phyloP scores from a whole-genome alignment of 768 basidiomycete genomes.

The Leccinum uliginosum region DNA sequence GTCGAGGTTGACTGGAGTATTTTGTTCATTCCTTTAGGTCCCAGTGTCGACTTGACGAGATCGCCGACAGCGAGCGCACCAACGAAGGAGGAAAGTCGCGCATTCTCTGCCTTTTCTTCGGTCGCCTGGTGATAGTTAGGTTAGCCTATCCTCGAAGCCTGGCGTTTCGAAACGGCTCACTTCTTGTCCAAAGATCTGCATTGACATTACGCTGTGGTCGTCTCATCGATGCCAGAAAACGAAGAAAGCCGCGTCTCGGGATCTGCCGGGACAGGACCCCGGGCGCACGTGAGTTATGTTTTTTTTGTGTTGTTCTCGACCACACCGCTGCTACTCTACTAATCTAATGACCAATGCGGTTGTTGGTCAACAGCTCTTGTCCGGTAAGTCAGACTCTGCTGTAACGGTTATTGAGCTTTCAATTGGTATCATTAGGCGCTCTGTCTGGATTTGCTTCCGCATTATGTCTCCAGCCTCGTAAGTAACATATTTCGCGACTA shows the following conservation, averaged over 20 bases:
- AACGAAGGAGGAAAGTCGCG: slow-evolving; percentile 95
- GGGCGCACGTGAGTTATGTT: not conserved
- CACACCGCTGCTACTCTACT: not conserved
- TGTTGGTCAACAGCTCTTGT: slow-evolving; percentile 27
- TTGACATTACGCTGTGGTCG: slow-evolving; percentile 31
- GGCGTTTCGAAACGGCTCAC: slow-evolving; percentile 26
- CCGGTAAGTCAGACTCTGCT: slow-evolving; percentile 12
- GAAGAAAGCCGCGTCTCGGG: not conserved
- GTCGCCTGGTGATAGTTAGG: slow-evolving; percentile 51
- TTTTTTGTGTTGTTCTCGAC: not conserved
- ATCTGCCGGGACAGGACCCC: not conserved
- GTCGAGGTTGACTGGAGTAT: slow-evolving; percentile 90
- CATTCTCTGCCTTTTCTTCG: slow-evolving; percentile 96
- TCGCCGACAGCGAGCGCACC: slow-evolving; percentile 97
- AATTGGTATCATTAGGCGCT: slow-evolving; percentile 46
- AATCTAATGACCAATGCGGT: slow-evolving; percentile 23
- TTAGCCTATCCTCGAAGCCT: not conserved
- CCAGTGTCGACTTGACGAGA: slow-evolving; percentile 96
- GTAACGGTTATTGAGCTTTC: not conserved
- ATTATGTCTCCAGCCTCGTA: slow-evolving; percentile 72
- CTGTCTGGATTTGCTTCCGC: slow-evolving; percentile 76
- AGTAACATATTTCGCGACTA: slow-evolving; percentile 17
- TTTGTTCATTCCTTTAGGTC: slow-evolving; percentile 99
- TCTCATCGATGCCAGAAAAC: not conserved
- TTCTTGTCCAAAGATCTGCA: slow-evolving; percentile 69